Base-by-base conservation (phyloP, 2,329 filamentous ascomycete genomes). In the Phyllosticta citrichinensis region DNA sequence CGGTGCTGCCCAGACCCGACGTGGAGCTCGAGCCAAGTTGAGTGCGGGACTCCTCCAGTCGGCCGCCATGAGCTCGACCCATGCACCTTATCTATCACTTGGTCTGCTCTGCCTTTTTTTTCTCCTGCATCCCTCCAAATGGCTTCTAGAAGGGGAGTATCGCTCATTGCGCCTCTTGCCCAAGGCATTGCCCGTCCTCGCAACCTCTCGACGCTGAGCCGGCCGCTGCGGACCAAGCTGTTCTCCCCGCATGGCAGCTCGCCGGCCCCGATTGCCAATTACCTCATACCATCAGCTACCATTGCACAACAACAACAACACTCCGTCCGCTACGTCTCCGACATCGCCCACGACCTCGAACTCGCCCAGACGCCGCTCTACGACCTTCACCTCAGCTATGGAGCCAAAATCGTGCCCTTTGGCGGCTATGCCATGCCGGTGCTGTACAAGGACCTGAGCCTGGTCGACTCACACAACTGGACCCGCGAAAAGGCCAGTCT, bases 331-430 rank as follows among this genome's bases (percentile, higher is more conserved):
- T 68, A 66, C 66, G 67, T 68, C 25, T 72, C 72, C 3, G 64
- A 69, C 3, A 55, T 63, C 24, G 63, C 63, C 30, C 19, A 53
- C 2, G 53, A 56, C 30, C 24, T 20, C 10, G 63, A 71, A 59
- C 65, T 78, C 74, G 68, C 66, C 6, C 87, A 81, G 75, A 95
- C 90, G 2, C 85, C 87, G 27, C 80, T 97, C 22, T 88, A 93
- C 74, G 86, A 91, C 68, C 79, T 95, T 22, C 89, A 96, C 74
- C 70, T 92, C 64, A 81, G 83, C 62, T 80, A 89, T 71, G 90
- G 90, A 66, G 94, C 83, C 66, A 97, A 96, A 78, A 94, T 97
- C 85, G 93, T 97, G 56, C 89, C 91, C n/a, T 99, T 97, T 76
- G 93, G 89, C 65, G 91, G 91, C 66, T 96, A 87, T 78, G 81